Evolutionary conservation across 2,329 filamentous ascomycete genomes (phyloP).

Genomic region (Fusarium sp.): DNA sequence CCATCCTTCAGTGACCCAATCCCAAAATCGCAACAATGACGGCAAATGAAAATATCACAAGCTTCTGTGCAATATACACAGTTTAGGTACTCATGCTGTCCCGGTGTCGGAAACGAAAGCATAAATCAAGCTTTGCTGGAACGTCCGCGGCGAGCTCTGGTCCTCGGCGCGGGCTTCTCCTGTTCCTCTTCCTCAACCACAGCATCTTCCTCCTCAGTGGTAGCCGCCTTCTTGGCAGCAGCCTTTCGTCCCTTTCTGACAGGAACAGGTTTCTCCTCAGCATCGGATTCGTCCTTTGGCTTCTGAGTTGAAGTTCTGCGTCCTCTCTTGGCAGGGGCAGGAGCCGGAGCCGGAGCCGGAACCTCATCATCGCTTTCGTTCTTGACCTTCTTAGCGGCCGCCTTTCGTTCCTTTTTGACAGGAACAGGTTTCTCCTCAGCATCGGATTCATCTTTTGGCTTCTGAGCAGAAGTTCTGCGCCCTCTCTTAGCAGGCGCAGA

Average conservation of each 20-base stretch:
- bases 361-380: not conserved
- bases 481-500: conserved; percentile 43
- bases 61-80: not conserved
- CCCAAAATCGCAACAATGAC: not conserved
- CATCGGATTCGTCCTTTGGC: conserved; percentile 24
- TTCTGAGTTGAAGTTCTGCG: conserved; percentile 28
- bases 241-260: conserved; percentile 27
- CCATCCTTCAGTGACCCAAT: not conserved
- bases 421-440: conserved; percentile 24
- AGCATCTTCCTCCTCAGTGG: conserved; percentile 24
- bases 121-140: conserved; percentile 37
- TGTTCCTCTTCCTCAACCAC: conserved; percentile 23
- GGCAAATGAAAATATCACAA: not conserved
- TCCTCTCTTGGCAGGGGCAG: conserved; percentile 44
- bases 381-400: conserved; percentile 24
- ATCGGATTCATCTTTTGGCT: conserved; percentile 25
- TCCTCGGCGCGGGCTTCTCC: conserved; percentile 47
- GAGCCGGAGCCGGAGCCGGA: conserved; percentile 24
- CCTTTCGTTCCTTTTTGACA: conserved; percentile 26
- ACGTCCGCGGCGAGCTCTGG: conserved; percentile 40
- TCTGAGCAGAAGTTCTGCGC: conserved; percentile 27
- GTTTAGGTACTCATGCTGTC: not conserved
- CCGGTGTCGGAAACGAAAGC: not conserved
- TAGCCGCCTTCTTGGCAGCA: conserved; percentile 23
- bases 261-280: conserved; percentile 23